Evolutionary conservation across 179 eudicot species (phyloP).

Genomic region (Sideroxylon spinosum): DNA sequence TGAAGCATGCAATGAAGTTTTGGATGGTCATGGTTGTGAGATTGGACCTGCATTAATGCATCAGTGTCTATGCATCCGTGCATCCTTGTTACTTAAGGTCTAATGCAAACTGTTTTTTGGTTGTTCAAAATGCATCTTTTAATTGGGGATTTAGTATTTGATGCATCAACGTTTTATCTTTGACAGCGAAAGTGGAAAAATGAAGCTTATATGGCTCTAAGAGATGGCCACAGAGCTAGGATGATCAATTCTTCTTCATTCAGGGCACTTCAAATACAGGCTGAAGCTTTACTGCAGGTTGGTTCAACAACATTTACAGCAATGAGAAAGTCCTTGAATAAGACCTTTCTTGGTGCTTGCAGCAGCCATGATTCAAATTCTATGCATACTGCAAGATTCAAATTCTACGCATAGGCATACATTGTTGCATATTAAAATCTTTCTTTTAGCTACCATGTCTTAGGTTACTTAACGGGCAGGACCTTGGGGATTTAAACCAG

Average conservation of each 20-base stretch:
- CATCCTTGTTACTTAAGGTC: constrained; percentile 92
- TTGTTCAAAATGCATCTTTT: constrained; percentile 2
- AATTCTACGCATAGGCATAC: too few species aligned
- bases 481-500: too few species aligned
- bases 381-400: too few species aligned
- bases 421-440: too few species aligned
- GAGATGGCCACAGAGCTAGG: constrained; percentile 75
- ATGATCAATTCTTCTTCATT: constrained; percentile 65
- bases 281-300: constrained; percentile 76
- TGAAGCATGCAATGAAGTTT: constrained; percentile 89
- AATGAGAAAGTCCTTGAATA: too few species aligned
- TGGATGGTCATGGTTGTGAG: constrained; percentile 59
- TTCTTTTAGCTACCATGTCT: too few species aligned
- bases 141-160: constrained; percentile 10
- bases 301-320: constrained; percentile 13
- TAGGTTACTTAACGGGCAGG: too few species aligned
- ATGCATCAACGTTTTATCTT: constrained; percentile 14
- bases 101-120: constrained; percentile 4
- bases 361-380: too few species aligned
- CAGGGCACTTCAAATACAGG: constrained; percentile 56
- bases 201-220: constrained; percentile 82
- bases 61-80: constrained; percentile 79
- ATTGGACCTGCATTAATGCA: constrained; percentile 60
- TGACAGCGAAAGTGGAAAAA: constrained; percentile 87
- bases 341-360: too few species aligned